phyloP scores from a whole-genome alignment of 148 eudicot species.

The Vaccinium myrtillus region DNA sequence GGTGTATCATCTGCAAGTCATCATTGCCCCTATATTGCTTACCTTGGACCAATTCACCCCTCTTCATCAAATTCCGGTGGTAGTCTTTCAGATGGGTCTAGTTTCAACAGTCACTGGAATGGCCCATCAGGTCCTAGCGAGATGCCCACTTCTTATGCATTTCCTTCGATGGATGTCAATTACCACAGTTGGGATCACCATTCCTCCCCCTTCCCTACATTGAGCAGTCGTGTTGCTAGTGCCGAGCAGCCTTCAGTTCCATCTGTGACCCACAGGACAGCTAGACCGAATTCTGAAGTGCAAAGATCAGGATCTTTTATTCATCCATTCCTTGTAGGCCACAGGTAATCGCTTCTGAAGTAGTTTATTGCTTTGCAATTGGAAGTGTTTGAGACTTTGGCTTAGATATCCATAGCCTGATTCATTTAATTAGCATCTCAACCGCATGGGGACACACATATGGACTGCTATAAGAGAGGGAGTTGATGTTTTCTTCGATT shows the following conservation, averaged over 20 bases:
- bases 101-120: constrained; percentile 73
- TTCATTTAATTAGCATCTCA: neutral
- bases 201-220: constrained; percentile 43
- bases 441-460: neutral
- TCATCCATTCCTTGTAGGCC: constrained; percentile 61
- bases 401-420: neutral
- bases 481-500: neutral
- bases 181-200: constrained; percentile 73
- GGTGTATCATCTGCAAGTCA: constrained; percentile 71
- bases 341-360: constrained; percentile 45
- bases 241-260: constrained; percentile 58
- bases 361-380: neutral
- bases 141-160: constrained; percentile 59
- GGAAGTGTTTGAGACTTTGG: neutral
- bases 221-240: constrained; percentile 48
- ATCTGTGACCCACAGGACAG: constrained; percentile 52
- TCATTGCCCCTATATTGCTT: constrained; percentile 83
- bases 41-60: constrained; percentile 71
- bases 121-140: constrained; percentile 62
- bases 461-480: neutral
- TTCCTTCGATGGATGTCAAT: constrained; percentile 68
- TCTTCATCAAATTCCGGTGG: constrained; percentile 55
- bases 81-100: constrained; percentile 55
- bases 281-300: constrained; percentile 59
- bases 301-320: constrained; percentile 65